Evolutionary conservation across 768 basidiomycete genomes (phyloP).

Genomic region (Neoboletus magnificus): DNA sequence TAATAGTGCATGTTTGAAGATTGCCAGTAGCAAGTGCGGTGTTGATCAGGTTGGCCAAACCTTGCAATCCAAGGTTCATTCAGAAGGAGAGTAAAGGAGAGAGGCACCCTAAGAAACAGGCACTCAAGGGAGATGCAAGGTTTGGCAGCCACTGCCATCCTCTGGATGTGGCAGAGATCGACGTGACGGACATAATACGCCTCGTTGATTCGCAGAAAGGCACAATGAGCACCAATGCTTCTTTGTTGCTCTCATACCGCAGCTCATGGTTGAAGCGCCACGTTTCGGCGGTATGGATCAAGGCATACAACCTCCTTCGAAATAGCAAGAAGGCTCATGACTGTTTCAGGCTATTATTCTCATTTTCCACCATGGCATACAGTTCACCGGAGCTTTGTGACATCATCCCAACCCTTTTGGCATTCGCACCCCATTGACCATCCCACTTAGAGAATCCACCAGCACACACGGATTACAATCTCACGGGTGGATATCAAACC

Average conservation of each 20-base stretch:
- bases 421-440: conserved; percentile 23
- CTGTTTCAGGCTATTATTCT: conserved; percentile 24
- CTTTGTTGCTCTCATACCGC: conserved; percentile 15
- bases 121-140: too few relatives aligned
- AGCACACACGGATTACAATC: not conserved
- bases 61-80: too few relatives aligned
- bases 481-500: not conserved
- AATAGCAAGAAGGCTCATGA: not conserved
- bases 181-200: not conserved
- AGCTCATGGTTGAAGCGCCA: conserved; percentile 23
- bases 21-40: too few relatives aligned
- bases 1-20: too few relatives aligned
- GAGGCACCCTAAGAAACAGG: too few relatives aligned
- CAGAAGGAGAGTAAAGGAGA: too few relatives aligned
- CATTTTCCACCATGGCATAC: conserved; percentile 31
- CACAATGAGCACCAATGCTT: not conserved
- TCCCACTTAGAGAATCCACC: conserved; percentile 9
- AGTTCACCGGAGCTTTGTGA: not conserved
- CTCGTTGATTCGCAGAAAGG: not conserved
- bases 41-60: too few relatives aligned
- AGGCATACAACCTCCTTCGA: conserved; percentile 25
- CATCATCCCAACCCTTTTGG: conserved; percentile 27
- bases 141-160: conserved; percentile 2
- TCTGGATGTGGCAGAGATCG: not conserved
- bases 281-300: conserved; percentile 23